Evolutionary conservation across 108 stramenopile species (phyloP), one percentile per base, ranked within the genome.

Genomic region (Halocafeteria seosinensis): DNA sequence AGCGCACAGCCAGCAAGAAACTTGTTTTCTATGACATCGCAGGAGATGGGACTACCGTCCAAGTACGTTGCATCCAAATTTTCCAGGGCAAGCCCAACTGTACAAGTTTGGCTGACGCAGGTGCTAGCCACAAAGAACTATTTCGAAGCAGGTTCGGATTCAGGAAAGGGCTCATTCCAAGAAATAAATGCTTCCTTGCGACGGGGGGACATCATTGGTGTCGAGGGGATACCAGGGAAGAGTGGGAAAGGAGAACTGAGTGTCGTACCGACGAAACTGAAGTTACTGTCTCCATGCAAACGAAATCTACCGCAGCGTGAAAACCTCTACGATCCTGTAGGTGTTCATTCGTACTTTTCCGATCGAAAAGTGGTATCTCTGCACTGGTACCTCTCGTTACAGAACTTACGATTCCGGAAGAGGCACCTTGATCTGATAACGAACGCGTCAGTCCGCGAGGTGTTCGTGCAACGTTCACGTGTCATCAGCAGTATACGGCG

Each of bases 401-500:
- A n/a, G n/a, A n/a, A n/a, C n/a, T n/a, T n/a, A n/a, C n/a, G n/a
- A n/a, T n/a, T n/a, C n/a, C n/a, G n/a, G n/a, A n/a, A n/a, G n/a
- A n/a, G n/a, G n/a, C n/a, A n/a, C n/a, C n/a, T n/a, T n/a, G n/a
- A n/a, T n/a, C n/a, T n/a, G n/a, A 17, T 47, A n/a, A 47, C 42
- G n/a, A n/a, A 57, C 9, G 62, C 9, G 57, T 34, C 52, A 34
- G 94, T 93, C 4, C 67, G 87, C 26, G 88, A 88, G 1, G 90
- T 89, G 8, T 94, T 95, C 64, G 80, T 83, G 47, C 81, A 85
- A 66, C 78, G 97, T 33, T 89, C 94, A 26, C 65, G 62, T 66
- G 89, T 95, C 24, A 87, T 89, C 0, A 83, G 88, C n/a, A 72
- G 74, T 62, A 65, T 95, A 34, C 83, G 97, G 29, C 76, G 88